A percentile compares a stretch with the other conserved stretches of the same genome.
These are phyloP conservation scores for Anaeromyces robustus DNA, from an alignment of 192 early-diverging fungal species.

Conservation along the genomic window DNA sequence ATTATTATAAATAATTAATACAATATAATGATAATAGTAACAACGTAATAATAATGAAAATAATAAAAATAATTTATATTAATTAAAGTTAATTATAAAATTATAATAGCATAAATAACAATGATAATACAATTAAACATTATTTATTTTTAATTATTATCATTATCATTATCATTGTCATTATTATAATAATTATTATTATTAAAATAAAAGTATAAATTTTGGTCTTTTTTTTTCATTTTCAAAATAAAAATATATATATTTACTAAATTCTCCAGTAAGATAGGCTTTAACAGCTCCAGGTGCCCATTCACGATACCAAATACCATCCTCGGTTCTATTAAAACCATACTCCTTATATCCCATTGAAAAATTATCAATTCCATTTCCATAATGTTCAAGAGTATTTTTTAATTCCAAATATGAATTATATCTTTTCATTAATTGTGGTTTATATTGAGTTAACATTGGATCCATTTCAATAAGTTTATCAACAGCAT, in stretches of 20 bases:
- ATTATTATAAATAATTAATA: no score
- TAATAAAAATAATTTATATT: no score
- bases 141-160: no score
- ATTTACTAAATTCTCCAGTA: slow-evolving; percentile 75
- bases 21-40: no score
- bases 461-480: background rate
- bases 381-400: slow-evolving; percentile 31
- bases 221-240: no score
- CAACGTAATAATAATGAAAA: no score
- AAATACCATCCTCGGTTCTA: slow-evolving; percentile 32
- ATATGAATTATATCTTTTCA: background rate
- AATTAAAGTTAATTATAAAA: no score
- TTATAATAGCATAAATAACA: no score
- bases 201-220: no score
- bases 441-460: background rate
- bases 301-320: slow-evolving; percentile 92
- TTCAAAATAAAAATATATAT: background rate
- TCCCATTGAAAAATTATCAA: slow-evolving; percentile 66
- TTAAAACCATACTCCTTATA: slow-evolving; percentile 75
- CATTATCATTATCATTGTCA: no score
- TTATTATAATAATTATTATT: no score
- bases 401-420: background rate
- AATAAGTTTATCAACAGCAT: background rate
- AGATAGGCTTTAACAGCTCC: slow-evolving; percentile 58
- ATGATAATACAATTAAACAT: no score